Percentiles rank a stretch among this genome's conserved stretches.
Conservation (phyloP, 2,329 filamentous ascomycete genomes). For the Drechslerella stenobrocha region DNA sequence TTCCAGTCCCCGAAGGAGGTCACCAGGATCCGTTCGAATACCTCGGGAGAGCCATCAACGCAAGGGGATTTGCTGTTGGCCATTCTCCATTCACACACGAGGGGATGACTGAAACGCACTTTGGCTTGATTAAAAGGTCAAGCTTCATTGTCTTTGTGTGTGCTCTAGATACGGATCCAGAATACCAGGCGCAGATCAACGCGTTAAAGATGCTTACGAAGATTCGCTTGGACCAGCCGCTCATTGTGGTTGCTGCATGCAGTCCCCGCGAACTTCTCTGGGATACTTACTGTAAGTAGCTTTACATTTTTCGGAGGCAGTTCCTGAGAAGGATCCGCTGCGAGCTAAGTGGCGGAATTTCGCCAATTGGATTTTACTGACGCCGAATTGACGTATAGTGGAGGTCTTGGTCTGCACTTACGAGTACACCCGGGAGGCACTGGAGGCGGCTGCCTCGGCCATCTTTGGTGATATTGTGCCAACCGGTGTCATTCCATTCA, state of each 20-base stretch:
- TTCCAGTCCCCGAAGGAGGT: slow-evolving; percentile 57
- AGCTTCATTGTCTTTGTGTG: slow-evolving; percentile 66
- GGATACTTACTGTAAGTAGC: slow-evolving; percentile 54
- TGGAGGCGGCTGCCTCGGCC: slow-evolving; percentile 61
- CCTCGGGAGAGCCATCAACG: slow-evolving; percentile 67
- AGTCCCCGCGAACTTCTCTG: slow-evolving; percentile 62
- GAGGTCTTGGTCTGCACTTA: slow-evolving; percentile 55
- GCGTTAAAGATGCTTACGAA: slow-evolving; percentile 54
- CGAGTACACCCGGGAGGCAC: slow-evolving; percentile 59
- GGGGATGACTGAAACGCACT: slow-evolving; percentile 68
- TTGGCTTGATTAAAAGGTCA: slow-evolving; percentile 65
- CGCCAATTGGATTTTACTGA: too few relatives aligned
- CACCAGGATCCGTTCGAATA: slow-evolving; percentile 70
- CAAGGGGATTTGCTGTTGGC: slow-evolving; percentile 65
- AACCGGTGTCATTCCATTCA: slow-evolving; percentile 51
- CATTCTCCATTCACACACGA: slow-evolving; percentile 72
- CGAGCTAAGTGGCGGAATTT: too few relatives aligned
- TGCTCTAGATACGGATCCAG: slow-evolving; percentile 59
- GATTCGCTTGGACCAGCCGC: slow-evolving; percentile 51
- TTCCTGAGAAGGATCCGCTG: too few relatives aligned
- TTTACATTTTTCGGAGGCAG: too few relatives aligned
- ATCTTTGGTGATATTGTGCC: slow-evolving; percentile 59
- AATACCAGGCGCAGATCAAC: slow-evolving; percentile 51
- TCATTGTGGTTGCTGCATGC: slow-evolving; percentile 53
- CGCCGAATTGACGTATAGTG: slow-evolving; percentile 59